A percentile compares a stretch with the other conserved stretches of the same genome.
Conservation (phyloP, 345 rosid genomes). For the Iberis pinnata region DNA sequence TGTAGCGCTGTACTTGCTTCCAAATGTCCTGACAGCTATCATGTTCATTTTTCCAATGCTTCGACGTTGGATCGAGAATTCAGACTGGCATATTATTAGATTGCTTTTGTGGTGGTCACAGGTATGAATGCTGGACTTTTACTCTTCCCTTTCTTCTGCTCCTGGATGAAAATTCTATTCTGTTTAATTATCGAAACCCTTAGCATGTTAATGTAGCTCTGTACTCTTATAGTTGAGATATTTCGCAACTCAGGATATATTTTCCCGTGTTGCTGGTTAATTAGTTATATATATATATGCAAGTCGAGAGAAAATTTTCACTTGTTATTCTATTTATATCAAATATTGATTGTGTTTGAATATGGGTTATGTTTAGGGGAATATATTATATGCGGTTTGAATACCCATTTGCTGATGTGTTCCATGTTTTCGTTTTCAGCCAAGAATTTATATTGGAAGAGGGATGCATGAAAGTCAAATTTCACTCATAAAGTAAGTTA, state of each 20-base stretch:
- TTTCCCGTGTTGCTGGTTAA: constrained; percentile 6
- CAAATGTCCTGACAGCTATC: constrained; percentile 66
- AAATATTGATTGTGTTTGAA: constrained; percentile 1
- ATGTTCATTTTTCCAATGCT: constrained; percentile 95
- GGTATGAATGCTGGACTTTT: constrained; percentile 36
- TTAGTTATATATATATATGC: constrained; percentile 10
- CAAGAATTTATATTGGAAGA: constrained; percentile 86
- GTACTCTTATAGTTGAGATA: not conserved
- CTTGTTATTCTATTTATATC: constrained; percentile 2
- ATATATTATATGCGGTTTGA: constrained; percentile 4
- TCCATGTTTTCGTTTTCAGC: constrained; percentile 45
- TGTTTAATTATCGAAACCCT: constrained; percentile 6
- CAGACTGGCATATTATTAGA: constrained; percentile 85
- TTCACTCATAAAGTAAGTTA: constrained; percentile 77
- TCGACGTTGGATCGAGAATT: constrained; percentile 93
- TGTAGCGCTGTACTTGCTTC: constrained; percentile 66
- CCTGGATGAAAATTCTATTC: constrained; percentile 7
- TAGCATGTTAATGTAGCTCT: constrained; percentile 16
- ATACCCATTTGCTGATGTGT: constrained; percentile 22
- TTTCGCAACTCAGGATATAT: not conserved
- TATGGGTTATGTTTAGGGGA: constrained; percentile 5
- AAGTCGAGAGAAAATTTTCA: not conserved
- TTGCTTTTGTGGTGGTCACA: constrained; percentile 98
- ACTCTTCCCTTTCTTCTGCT: constrained; percentile 4
- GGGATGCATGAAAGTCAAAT: constrained; percentile 99